Evolutionary conservation across 2,329 filamentous ascomycete species (phyloP), one percentile per base, ranked within the genome.

Genomic region (Calonectria pseudoreteaudii): DNA sequence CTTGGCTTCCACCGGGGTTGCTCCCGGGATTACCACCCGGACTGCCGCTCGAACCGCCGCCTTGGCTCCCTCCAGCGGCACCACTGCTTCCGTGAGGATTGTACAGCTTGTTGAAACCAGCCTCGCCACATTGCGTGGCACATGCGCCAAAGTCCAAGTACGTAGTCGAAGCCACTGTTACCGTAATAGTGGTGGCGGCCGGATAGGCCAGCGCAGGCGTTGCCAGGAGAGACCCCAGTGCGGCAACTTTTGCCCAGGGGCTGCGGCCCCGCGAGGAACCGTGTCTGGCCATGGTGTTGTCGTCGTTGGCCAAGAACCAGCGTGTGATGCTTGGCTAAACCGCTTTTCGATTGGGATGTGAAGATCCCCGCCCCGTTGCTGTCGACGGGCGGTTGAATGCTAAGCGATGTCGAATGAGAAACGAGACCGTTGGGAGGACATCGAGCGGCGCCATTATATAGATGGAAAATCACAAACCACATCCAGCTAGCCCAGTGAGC

Each of bases 121-220:
- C 66, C 9, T 44, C 47, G 13, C 26, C 60, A 11, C 68, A 68
- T 36, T 47, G 38, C 11, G 66, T 70, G 16, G 52, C 31, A 36
- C 74, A 76, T 16, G 69, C 70, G 23, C 72, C 74, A 31, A 74
- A 74, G 14, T 76, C 72, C 5, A 74, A 67, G 38, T 74, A 74
- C 16, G 66, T 70, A 1, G 74, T 76, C 28, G 67, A 58, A 13
- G 52, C 68, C 31, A 76, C 69, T 34, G 72, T 70, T 11, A 74
- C 69, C 8, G 72, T 72, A 23, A 68, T 53, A 26, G 74, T 70
- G 20, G 65, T 64, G 41, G 44, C 66, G 8, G 44, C 66, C 16
- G 66, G 34, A 14, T 65, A 72, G 7, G 76, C 76, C 5, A 72
- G 62, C 7, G 62, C 71, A 9, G 75, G 74, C 3, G 65, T 30